These are phyloP conservation scores for Tricholoma saponaceum DNA, from an alignment of 768 basidiomycete species.

Conservation along the genomic window DNA sequence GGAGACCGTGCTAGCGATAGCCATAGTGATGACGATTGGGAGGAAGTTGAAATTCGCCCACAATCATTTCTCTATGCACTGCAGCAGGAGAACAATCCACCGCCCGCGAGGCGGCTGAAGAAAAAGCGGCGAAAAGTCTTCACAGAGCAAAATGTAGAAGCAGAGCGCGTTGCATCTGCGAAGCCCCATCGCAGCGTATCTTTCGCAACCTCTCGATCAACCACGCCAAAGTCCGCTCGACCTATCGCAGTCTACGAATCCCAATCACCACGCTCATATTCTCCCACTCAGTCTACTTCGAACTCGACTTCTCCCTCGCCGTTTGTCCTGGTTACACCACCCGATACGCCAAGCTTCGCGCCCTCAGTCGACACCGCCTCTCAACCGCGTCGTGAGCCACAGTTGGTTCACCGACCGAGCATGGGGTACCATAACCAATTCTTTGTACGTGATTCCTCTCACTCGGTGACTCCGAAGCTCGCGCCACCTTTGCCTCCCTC, in stretches of 20 bases:
- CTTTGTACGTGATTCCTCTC: slow-evolving; percentile 7
- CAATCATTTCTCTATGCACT: slow-evolving; percentile 12
- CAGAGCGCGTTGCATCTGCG: not conserved
- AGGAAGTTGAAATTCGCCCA: slow-evolving; percentile 14
- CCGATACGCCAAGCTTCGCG: not conserved
- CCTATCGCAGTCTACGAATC: not conserved
- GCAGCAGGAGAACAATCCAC: slow-evolving; percentile 11
- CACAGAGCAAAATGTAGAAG: not conserved
- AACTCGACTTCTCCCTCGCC: slow-evolving; percentile 8
- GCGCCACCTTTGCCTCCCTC: not conserved
- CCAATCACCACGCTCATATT: not conserved
- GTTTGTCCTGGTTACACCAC: slow-evolving; percentile 6
- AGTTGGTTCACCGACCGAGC: slow-evolving; percentile 5
- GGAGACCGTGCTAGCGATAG: not conserved
- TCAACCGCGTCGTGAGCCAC: not conserved
- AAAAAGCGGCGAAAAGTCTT: slow-evolving; percentile 1
- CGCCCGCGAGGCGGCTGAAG: slow-evolving; percentile 1
- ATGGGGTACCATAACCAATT: slow-evolving; percentile 22
- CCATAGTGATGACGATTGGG: slow-evolving; percentile 15
- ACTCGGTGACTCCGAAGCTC: not conserved
- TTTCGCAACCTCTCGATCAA: slow-evolving; percentile 8
- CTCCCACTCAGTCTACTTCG: not conserved
- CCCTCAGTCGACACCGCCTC: slow-evolving; percentile 2
- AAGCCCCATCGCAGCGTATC: slow-evolving; percentile 5
- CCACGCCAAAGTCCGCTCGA: not conserved